Percentiles rank a stretch among this genome's conserved stretches.
Conservation (phyloP, 1,284 basidiomycete species). For the Caloboletus firmus region DNA sequence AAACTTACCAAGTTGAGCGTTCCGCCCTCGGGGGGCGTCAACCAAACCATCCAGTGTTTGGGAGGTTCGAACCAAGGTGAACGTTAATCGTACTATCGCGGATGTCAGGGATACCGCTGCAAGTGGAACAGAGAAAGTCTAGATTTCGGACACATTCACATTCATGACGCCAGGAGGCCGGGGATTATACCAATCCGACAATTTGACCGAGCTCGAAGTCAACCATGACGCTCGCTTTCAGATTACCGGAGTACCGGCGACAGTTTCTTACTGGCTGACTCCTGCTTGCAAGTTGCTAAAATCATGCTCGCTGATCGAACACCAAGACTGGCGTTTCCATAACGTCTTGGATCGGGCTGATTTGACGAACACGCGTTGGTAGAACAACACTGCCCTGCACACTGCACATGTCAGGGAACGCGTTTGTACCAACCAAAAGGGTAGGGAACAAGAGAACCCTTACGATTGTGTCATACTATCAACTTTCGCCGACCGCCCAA, state of each 20-base stretch:
- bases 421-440: neutral
- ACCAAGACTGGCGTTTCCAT: neutral
- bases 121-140: neutral
- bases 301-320: neutral
- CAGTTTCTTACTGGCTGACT: neutral
- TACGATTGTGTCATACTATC: neutral
- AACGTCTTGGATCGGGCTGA: neutral
- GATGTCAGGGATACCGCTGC: neutral
- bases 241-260: neutral
- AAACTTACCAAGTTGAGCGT: slow-evolving; percentile 8
- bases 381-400: neutral
- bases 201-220: neutral
- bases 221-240: no score
- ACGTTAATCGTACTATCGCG: neutral
- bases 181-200: neutral
- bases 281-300: neutral
- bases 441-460: neutral
- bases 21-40: slow-evolving; percentile 9
- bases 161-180: neutral
- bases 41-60: slow-evolving; percentile 32
- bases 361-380: slow-evolving; percentile 5
- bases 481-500: neutral
- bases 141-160: neutral
- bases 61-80: slow-evolving; percentile 5
- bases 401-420: slow-evolving; percentile 6